phyloP scores from a whole-genome alignment of 73 alveolate genomes.

The Tetrahymena borealis region DNA sequence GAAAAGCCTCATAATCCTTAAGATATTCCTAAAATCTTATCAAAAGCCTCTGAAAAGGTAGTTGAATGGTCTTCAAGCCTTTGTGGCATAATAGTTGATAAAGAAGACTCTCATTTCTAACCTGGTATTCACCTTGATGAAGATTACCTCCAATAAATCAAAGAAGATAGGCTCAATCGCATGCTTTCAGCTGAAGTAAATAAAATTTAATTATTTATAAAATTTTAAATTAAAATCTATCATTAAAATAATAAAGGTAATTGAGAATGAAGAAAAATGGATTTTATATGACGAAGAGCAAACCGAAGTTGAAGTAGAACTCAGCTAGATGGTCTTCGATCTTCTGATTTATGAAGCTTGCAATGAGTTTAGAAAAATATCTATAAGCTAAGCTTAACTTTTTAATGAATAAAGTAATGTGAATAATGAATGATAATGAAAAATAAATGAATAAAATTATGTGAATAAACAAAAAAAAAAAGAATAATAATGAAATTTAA shows the following conservation, averaged over 20 bases:
- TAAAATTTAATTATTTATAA: not conserved
- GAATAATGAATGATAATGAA: not conserved
- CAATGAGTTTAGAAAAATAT: not conserved
- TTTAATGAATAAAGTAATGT: not conserved
- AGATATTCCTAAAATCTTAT: not conserved
- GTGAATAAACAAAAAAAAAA: not conserved
- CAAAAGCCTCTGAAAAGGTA: conserved; percentile 25
- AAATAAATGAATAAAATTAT: not conserved
- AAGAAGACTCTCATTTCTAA: conserved; percentile 38
- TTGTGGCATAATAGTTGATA: conserved; percentile 46
- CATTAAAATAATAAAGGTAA: not conserved
- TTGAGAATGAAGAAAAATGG: conserved; percentile 44
- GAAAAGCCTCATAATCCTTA: not conserved
- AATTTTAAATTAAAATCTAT: not conserved
- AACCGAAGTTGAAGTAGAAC: conserved; percentile 46
- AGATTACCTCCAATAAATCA: conserved; percentile 39
- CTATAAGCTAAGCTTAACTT: not conserved
- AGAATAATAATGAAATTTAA: not conserved
- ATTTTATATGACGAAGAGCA: conserved; percentile 41
- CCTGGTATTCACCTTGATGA: conserved; percentile 30
- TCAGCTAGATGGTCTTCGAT: conserved; percentile 44
- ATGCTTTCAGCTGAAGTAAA: conserved; percentile 48
- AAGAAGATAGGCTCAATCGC: conserved; percentile 49
- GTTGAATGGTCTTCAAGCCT: conserved; percentile 29
- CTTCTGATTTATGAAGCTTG: conserved; percentile 34